These are phyloP conservation scores for Fragilariopsis cylindrus DNA, from an alignment of 108 stramenopile genomes.

Conservation along the genomic window DNA sequence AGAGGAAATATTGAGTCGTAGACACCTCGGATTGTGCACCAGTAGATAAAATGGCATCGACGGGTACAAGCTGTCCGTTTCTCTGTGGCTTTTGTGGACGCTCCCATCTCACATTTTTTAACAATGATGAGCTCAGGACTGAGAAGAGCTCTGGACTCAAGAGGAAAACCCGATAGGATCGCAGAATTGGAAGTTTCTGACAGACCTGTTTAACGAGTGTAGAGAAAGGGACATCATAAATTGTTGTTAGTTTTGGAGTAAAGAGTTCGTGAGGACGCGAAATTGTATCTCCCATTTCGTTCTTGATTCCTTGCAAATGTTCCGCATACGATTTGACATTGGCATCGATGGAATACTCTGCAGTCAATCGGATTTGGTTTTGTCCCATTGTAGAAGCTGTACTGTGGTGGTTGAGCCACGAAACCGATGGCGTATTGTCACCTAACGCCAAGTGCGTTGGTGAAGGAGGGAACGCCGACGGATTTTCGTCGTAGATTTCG, in stretches of 20 bases:
- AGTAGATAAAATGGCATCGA: constrained; percentile 13
- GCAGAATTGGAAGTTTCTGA: neutral
- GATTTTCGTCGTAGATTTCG: too few species aligned
- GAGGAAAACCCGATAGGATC: constrained; percentile 2
- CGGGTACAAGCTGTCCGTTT: constrained; percentile 9
- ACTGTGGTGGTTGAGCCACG: neutral
- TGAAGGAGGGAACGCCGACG: too few species aligned
- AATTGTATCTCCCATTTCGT: neutral
- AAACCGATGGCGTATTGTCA: neutral
- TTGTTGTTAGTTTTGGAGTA: neutral
- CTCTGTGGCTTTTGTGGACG: neutral
- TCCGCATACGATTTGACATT: neutral
- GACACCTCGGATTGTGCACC: neutral
- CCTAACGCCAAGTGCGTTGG: too few species aligned
- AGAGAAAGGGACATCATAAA: neutral
- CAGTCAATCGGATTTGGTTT: neutral
- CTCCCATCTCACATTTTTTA: neutral
- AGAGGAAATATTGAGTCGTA: neutral
- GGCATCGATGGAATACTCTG: neutral
- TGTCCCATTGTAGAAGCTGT: neutral
- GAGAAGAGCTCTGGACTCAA: constrained; percentile 8
- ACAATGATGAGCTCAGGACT: constrained; percentile 5
- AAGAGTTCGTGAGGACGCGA: neutral
- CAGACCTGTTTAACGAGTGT: constrained; percentile 3
- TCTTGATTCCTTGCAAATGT: neutral